Base-by-base conservation (phyloP, 176 grass and related monocot species). In the Rhynchospora breviuscula region DNA sequence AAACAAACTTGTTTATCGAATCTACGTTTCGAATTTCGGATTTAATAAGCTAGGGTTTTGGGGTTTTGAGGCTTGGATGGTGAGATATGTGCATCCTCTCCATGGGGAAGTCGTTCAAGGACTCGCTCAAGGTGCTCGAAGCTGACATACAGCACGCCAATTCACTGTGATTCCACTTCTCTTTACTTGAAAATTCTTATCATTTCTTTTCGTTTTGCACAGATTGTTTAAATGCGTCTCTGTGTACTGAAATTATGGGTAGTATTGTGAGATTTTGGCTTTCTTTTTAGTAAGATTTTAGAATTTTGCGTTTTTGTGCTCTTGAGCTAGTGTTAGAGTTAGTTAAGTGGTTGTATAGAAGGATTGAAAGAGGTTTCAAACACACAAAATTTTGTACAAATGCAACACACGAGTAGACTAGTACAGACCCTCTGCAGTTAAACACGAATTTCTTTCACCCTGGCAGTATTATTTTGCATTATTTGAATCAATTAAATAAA, bases 111-210 rank as follows among this genome's bases (percentile, higher is more conserved):
- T 90, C 89, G 68, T 97, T 94, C 91, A 97, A 85, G 94, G 89
- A 97, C 48, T 97, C 91, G 63, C 83, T 97, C 84, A 97, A 97
- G 89, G 82, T 91, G 83, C 91, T 94, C n/a, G 91, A 97, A 94
- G 94, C 94, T 89, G 91, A 94, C 86, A 97, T 97, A 86, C 88
- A 94, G 88, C 89, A 97, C 79, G 89, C 91, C 82, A 97, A 97
- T 87, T 87, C 86, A 60, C 87, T 97, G 94, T 97, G 85, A 92
- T 84, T 63, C 12, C 67, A 61, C 8, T 19, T 83, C 40, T 57
- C 15, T 70, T 14, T 10, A 14, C 14, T 65, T n/a, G 6, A 62
- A 52, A 62, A 52, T 61, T 75, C 31, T 59, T 62, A 2, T 63
- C 54, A 35, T 74, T 58, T 61, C 46, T 25, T 56, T 40, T 85